Conservation (phyloP, 176 grass and related monocot genomes). For the Oryza officinalis region DNA sequence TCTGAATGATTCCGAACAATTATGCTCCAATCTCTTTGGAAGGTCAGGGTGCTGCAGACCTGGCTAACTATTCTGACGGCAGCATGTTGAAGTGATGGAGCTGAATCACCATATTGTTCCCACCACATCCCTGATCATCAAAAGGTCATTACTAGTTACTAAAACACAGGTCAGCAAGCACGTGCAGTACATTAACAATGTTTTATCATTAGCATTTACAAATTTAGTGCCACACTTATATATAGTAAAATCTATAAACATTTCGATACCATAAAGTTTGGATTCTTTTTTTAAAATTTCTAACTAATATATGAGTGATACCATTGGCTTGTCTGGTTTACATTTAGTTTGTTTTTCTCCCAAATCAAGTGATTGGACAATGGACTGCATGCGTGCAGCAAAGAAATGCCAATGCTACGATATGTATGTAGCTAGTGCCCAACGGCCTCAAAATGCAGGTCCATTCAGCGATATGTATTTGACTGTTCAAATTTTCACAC, state of each 20-base stretch:
- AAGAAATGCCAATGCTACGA: not conserved
- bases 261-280: not conserved
- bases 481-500: not conserved
- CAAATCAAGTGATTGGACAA: not conserved
- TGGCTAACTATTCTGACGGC: slow-evolving; percentile 92
- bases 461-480: not conserved
- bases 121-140: slow-evolving; percentile 80
- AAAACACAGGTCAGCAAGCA: not conserved
- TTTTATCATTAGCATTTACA: not conserved
- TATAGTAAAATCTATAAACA: not conserved
- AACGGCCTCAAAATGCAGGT: slow-evolving; percentile 12
- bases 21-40: slow-evolving; percentile 74
- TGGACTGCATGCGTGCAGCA: not conserved
- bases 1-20: slow-evolving; percentile 80
- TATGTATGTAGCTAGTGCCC: not conserved
- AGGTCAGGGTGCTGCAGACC: slow-evolving; percentile 80
- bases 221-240: not conserved
- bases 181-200: not conserved
- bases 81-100: slow-evolving; percentile 65
- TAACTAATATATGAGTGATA: not conserved
- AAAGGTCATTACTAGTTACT: not conserved
- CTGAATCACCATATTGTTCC: slow-evolving; percentile 93
- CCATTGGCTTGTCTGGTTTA: not conserved
- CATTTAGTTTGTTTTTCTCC: not conserved
- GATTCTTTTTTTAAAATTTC: not conserved